Conservation (phyloP, 192 early-diverging fungal genomes). For the Pilobolus umbonatus region DNA sequence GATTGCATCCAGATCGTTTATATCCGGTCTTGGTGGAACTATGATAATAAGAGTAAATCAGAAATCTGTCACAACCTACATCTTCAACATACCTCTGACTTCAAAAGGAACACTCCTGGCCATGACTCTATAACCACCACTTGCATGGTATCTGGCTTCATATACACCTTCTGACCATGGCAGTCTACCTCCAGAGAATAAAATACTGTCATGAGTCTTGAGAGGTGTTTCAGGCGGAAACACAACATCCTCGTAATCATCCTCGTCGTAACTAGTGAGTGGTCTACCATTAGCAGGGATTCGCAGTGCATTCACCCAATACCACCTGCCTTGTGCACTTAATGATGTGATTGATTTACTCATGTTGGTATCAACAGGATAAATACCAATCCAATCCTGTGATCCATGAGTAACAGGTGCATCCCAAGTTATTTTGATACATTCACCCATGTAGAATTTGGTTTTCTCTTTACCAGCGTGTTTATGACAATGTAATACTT, state of each 20-base stretch:
- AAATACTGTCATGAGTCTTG: conserved; percentile 43
- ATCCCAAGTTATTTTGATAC: conserved; percentile 72
- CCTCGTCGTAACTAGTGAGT: not conserved
- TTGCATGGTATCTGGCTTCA: conserved; percentile 86
- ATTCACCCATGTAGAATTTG: conserved; percentile 69
- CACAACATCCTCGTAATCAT: not conserved
- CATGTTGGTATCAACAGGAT: conserved; percentile 71
- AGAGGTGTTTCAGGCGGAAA: conserved; percentile 1
- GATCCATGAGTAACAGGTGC: conserved; percentile 60
- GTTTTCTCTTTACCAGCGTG: not conserved
- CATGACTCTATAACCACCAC: conserved; percentile 76
- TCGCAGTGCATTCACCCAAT: conserved; percentile 35
- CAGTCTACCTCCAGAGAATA: conserved; percentile 61
- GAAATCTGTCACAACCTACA: not conserved
- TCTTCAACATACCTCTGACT: conserved; percentile 48
- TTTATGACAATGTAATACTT: not conserved
- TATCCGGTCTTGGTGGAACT: conserved; percentile 14
- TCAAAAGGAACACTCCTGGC: conserved; percentile 73
- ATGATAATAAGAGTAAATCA: not conserved
- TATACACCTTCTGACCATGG: conserved; percentile 86
- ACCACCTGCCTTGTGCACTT: conserved; percentile 63
- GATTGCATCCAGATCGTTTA: conserved; percentile 32
- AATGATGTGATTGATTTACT: conserved; percentile 66
- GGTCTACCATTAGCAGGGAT: not conserved
- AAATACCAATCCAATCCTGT: conserved; percentile 91